phyloP scores from a whole-genome alignment of 768 basidiomycete species.

The Lactarius evosmus region DNA sequence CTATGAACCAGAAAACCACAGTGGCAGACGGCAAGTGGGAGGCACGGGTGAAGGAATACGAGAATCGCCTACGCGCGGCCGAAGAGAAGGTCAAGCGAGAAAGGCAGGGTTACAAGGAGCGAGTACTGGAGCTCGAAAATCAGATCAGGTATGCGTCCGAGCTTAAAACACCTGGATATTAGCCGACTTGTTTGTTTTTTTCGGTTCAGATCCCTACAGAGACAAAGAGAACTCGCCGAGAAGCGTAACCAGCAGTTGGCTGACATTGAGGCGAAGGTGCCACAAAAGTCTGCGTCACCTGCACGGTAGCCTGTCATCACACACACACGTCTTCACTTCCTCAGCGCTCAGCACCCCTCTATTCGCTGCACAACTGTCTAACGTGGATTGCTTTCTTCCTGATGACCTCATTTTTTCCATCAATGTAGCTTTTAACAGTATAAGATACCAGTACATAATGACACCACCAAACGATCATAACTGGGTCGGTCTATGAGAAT shows the following conservation, averaged over 20 bases:
- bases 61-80: constrained; percentile 70
- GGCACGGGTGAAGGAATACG: constrained; percentile 91
- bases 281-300: constrained; percentile 17
- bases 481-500: neutral
- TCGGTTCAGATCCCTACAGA: constrained; percentile 58
- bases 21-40: constrained; percentile 89
- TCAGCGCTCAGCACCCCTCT: neutral
- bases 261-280: constrained; percentile 40
- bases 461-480: neutral
- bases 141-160: constrained; percentile 56
- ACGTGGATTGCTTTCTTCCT: constrained; percentile 15
- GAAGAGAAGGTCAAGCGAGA: constrained; percentile 93
- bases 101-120: constrained; percentile 90
- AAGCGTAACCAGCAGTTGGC: constrained; percentile 62
- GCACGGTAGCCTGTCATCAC: constrained; percentile 13
- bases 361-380: constrained; percentile 8
- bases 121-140: constrained; percentile 65
- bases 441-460: constrained; percentile 20
- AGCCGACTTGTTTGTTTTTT: constrained; percentile 8
- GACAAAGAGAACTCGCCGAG: constrained; percentile 75
- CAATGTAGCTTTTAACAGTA: constrained; percentile 16
- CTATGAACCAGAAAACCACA: constrained; percentile 66
- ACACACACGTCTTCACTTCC: neutral
- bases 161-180: constrained; percentile 10
- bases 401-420: constrained; percentile 18